A percentile compares a stretch with the other conserved stretches of the same genome.
phyloP scores from a whole-genome alignment of 2,329 filamentous ascomycete genomes.

The Epichloe coenophiala region DNA sequence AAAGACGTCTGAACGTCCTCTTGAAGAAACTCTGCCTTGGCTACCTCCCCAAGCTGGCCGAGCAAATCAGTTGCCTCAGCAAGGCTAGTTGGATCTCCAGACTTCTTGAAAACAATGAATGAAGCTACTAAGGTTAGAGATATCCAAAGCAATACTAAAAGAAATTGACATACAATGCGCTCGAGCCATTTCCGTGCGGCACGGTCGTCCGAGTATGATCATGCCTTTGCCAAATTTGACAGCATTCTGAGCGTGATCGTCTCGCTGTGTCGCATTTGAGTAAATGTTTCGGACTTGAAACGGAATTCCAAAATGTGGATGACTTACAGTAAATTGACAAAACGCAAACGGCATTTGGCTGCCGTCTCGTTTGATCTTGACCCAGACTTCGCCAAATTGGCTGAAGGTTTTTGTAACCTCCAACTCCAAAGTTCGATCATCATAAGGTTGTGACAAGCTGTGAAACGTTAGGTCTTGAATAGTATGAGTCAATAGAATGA shows the following conservation, averaged over 20 bases:
- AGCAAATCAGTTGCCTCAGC: constrained; percentile 33
- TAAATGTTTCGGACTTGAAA: background rate
- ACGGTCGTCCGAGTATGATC: constrained; percentile 40
- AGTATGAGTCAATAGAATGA: background rate
- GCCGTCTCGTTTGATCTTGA: constrained; percentile 48
- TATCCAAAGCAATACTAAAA: background rate
- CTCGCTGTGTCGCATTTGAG: constrained; percentile 22
- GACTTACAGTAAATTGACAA: constrained; percentile 45
- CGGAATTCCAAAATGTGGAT: background rate
- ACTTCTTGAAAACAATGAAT: constrained; percentile 31
- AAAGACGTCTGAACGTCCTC: constrained; percentile 19
- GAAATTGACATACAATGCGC: constrained; percentile 43
- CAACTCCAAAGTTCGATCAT: constrained; percentile 36
- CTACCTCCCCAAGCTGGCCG: constrained; percentile 29
- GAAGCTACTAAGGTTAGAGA: constrained; percentile 26
- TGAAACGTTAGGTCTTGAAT: constrained; percentile 5
- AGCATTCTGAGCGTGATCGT: constrained; percentile 35
- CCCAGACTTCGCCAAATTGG: constrained; percentile 41
- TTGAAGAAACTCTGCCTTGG: constrained; percentile 23
- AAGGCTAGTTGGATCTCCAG: constrained; percentile 22
- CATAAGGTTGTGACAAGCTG: constrained; percentile 37
- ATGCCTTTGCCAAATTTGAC: constrained; percentile 31
- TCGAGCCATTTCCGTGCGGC: constrained; percentile 46
- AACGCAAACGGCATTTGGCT: constrained; percentile 51
- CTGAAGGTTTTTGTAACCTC: constrained; percentile 40